phyloP scores from a whole-genome alignment of 2,329 filamentous ascomycete species.

The Aspergillus thermomutatus region DNA sequence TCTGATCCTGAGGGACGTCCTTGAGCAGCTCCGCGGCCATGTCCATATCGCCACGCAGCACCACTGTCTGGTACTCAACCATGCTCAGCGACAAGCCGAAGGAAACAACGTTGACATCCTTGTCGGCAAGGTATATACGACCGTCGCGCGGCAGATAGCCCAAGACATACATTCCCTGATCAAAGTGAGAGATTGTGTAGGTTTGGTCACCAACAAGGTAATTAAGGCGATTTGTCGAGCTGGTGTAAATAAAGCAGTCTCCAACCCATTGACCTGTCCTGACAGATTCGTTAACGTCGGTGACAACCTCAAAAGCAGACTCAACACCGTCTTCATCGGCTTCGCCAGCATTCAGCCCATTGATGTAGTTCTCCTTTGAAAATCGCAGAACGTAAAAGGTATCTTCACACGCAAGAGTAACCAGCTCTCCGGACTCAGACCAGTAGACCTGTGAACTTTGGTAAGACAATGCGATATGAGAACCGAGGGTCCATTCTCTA shows the following conservation, averaged over 20 bases:
- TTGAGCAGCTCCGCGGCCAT: constrained; percentile 79
- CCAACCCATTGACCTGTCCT: constrained; percentile 97
- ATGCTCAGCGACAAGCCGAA: constrained; percentile 89
- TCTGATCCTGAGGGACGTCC: constrained; percentile 83
- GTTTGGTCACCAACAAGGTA: constrained; percentile 97
- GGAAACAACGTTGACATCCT: constrained; percentile 88
- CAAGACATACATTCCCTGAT: constrained; percentile 89
- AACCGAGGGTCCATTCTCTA: neutral
- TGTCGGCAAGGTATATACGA: constrained; percentile 92
- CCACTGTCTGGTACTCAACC: constrained; percentile 93
- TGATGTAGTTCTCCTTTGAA: constrained; percentile 81
- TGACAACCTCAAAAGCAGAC: constrained; percentile 92
- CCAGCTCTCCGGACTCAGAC: constrained; percentile 93
- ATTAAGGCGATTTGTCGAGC: constrained; percentile 92
- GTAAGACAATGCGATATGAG: neutral
- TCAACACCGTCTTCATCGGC: constrained; percentile 91
- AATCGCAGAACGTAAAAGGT: constrained; percentile 92
- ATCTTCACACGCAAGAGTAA: constrained; percentile 89
- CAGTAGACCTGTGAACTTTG: constrained; percentile 72
- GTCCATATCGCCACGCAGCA: constrained; percentile 90
- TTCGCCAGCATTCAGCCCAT: constrained; percentile 75
- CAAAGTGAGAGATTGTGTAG: constrained; percentile 96
- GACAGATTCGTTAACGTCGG: constrained; percentile 89
- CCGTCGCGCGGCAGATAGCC: constrained; percentile 95
- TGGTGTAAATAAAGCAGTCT: constrained; percentile 98